Evolutionary conservation across 1,139 yeast genomes (phyloP).

Genomic region (Magnusiomyces paraingens): DNA sequence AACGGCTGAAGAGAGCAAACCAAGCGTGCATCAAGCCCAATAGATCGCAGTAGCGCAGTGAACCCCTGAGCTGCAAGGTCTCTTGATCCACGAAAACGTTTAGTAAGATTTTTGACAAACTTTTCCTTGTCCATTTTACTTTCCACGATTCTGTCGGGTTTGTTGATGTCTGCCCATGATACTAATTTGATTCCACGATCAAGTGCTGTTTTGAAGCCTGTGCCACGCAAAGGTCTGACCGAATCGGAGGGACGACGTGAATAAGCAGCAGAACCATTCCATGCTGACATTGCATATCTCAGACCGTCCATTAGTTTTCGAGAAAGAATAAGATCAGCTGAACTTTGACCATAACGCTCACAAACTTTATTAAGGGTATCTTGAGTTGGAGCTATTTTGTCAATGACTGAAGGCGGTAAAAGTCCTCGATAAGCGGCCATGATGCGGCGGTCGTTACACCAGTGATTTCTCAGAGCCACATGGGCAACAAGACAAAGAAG

Average conservation of each 20-base stretch:
- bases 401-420: conserved; percentile 43
- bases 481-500: conserved; percentile 55
- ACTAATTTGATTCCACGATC: conserved; percentile 43
- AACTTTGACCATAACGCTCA: conserved; percentile 32
- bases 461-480: conserved; percentile 60
- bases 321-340: conserved; percentile 28
- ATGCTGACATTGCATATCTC: conserved; percentile 53
- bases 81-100: conserved; percentile 48
- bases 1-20: conserved; percentile 86
- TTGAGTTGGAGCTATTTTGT: conserved; percentile 43
- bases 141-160: conserved; percentile 23
- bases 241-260: too few relatives aligned
- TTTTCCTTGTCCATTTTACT: conserved; percentile 20
- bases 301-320: conserved; percentile 71
- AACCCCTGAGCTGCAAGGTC: conserved; percentile 87
- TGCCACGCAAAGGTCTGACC: conserved; percentile 22
- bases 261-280: conserved; percentile 34
- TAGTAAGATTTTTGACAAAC: conserved; percentile 22
- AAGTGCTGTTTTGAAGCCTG: conserved; percentile 45
- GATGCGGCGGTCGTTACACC: conserved; percentile 56
- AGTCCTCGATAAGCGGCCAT: conserved; percentile 28
- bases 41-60: conserved; percentile 63
- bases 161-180: conserved; percentile 53
- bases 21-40: conserved; percentile 67
- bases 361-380: conserved; percentile 34